Percentiles rank a stretch among this genome's conserved stretches.
Evolutionary conservation across 768 basidiomycete genomes (phyloP).

Genomic region (Floccularia luteovirens): DNA sequence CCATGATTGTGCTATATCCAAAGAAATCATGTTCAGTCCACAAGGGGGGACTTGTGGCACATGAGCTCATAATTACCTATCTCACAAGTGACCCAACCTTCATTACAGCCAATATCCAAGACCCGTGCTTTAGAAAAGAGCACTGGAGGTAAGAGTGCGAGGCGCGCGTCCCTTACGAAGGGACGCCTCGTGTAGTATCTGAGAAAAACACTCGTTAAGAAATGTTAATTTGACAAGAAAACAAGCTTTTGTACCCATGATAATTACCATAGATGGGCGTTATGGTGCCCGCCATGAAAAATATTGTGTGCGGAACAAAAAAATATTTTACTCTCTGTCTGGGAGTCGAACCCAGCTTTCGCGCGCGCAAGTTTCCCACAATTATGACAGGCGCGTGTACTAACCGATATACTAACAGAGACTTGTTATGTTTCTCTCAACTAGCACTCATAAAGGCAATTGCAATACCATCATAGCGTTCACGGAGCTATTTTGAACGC

Average conservation of each 20-base stretch:
- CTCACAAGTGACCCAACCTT: conserved; percentile 80
- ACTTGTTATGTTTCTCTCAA: too few species aligned
- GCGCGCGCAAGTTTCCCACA: conserved; percentile 12
- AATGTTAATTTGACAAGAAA: too few species aligned
- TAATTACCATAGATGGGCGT: too few species aligned
- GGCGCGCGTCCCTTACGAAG: conserved; percentile 49
- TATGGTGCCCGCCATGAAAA: too few species aligned
- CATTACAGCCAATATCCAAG: conserved; percentile 84
- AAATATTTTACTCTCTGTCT: conserved; percentile 13
- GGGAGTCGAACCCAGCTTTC: conserved; percentile 23
- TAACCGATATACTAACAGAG: conserved; percentile 36
- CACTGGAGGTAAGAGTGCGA: conserved; percentile 47
- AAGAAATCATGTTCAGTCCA: conserved; percentile 3
- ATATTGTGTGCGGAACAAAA: neutral
- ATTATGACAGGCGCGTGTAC: conserved; percentile 42
- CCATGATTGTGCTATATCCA: conserved; percentile 51
- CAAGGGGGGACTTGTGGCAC: neutral
- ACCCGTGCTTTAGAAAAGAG: conserved; percentile 53
- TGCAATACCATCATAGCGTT: too few species aligned
- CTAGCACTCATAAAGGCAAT: too few species aligned
- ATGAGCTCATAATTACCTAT: conserved; percentile 47
- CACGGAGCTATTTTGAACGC: too few species aligned
- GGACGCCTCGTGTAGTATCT: conserved; percentile 80
- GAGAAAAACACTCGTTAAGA: too few species aligned
- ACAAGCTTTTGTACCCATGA: too few species aligned